These are phyloP conservation scores for Microsporum ferrugineum DNA, from an alignment of 2,329 filamentous ascomycete species.

Conservation along the genomic window DNA sequence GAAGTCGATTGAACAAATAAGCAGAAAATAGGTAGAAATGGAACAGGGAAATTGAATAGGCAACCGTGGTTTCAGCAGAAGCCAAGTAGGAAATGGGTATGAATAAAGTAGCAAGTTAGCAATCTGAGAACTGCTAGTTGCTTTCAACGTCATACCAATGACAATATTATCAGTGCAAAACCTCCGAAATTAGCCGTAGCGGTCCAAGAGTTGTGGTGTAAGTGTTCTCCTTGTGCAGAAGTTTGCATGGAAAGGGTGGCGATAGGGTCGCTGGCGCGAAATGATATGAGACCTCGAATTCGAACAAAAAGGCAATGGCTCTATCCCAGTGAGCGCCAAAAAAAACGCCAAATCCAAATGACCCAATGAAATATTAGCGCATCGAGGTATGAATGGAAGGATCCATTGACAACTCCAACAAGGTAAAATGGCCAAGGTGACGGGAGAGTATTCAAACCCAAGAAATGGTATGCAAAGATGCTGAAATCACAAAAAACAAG, in stretches of 20 bases:
- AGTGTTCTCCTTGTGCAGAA: neutral
- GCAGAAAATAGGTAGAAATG: neutral
- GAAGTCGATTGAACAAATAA: neutral
- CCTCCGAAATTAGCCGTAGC: neutral
- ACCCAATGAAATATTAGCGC: slow-evolving; percentile 1
- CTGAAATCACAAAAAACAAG: neutral
- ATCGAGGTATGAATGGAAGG: neutral
- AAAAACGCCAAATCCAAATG: neutral
- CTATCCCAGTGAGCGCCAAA: neutral
- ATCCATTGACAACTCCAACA: neutral
- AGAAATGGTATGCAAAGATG: neutral
- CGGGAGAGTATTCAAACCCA: neutral
- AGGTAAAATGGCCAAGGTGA: neutral
- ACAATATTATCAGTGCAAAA: neutral
- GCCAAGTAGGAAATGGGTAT: neutral
- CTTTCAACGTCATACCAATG: neutral
- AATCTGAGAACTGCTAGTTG: neutral
- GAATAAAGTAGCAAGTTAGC: neutral
- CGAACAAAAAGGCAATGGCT: neutral
- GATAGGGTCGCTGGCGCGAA: neutral
- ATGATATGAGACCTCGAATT: neutral
- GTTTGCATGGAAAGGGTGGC: neutral
- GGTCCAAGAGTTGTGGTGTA: neutral
- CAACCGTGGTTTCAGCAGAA: neutral
- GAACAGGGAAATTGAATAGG: neutral